Percentiles rank a stretch among this genome's conserved stretches.
Evolutionary conservation across 1,284 basidiomycete genomes (phyloP).

Genomic region (Rhodotorula sp.): DNA sequence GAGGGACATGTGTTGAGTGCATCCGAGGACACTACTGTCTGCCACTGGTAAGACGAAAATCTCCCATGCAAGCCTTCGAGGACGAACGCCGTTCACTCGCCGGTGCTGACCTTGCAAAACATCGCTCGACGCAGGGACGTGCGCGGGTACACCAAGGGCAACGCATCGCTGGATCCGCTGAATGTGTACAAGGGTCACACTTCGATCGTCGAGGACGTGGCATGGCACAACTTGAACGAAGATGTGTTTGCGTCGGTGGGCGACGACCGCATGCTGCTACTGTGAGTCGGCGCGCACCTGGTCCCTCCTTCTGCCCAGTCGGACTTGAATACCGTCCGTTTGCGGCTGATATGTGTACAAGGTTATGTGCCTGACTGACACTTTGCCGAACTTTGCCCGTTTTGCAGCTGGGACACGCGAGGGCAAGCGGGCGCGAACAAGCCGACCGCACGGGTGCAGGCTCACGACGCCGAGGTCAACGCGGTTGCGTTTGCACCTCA

Average conservation of each 20-base stretch:
- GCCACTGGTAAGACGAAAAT: constrained; percentile 69
- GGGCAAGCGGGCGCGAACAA: constrained; percentile 58
- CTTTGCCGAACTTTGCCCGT: background rate
- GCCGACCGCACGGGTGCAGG: constrained; percentile 72
- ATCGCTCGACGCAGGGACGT: constrained; percentile 66
- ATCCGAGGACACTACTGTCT: constrained; percentile 93
- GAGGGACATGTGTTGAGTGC: constrained; percentile 84
- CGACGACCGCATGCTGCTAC: constrained; percentile 88
- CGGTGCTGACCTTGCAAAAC: too few species aligned
- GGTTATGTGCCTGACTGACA: background rate
- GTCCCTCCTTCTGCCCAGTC: background rate
- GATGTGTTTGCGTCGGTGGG: constrained; percentile 93
- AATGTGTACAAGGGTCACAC: constrained; percentile 82
- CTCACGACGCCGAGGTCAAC: constrained; percentile 87
- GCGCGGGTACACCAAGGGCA: constrained; percentile 79
- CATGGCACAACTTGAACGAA: constrained; percentile 85
- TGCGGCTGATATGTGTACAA: too few species aligned
- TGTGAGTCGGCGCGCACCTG: constrained; percentile 58
- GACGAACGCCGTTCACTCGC: background rate
- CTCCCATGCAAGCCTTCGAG: too few species aligned
- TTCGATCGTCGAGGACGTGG: constrained; percentile 93
- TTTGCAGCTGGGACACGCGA: constrained; percentile 84
- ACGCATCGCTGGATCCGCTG: constrained; percentile 73
- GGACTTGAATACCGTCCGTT: background rate
- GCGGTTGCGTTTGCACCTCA: constrained; percentile 86